Conservation (phyloP, 208 protist species). For the Wallacemonas sp. region DNA sequence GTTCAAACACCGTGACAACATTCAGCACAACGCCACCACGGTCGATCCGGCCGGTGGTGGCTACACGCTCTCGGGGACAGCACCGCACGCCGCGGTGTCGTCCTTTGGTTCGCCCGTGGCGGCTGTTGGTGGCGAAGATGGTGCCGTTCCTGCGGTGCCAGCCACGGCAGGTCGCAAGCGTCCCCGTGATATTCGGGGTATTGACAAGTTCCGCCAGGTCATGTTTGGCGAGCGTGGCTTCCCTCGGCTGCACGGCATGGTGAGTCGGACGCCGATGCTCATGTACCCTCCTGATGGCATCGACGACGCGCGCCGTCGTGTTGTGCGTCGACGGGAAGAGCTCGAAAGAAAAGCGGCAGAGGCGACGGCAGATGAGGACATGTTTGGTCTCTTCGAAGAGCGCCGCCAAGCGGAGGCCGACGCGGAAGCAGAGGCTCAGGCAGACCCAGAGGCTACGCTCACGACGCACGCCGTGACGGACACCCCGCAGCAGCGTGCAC, state of each 20-base stretch:
- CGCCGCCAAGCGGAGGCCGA: constrained; percentile 14
- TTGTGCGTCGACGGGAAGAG: neutral
- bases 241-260: constrained; percentile 75
- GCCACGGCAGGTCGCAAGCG: constrained; percentile 57
- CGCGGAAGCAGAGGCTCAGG: no score
- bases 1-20: constrained; percentile 74
- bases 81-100: constrained; percentile 11
- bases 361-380: constrained; percentile 1
- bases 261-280: constrained; percentile 58
- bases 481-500: neutral
- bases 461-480: neutral
- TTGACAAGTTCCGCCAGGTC: constrained; percentile 67
- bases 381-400: constrained; percentile 36
- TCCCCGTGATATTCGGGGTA: constrained; percentile 62
- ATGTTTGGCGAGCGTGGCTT: constrained; percentile 79
- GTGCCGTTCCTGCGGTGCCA: neutral
- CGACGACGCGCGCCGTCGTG: constrained; percentile 42
- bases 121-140: neutral
- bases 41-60: constrained; percentile 42
- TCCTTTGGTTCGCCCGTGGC: no score
- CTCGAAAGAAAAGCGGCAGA: constrained; percentile 11
- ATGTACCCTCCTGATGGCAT: constrained; percentile 85
- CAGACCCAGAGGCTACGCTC: no score
- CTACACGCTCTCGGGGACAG: constrained; percentile 4
- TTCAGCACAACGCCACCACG: constrained; percentile 41